A percentile compares a stretch with the other conserved stretches of the same genome.
phyloP scores from a whole-genome alignment of 2,329 filamentous ascomycete genomes.

The Fusarium euwallaceae region DNA sequence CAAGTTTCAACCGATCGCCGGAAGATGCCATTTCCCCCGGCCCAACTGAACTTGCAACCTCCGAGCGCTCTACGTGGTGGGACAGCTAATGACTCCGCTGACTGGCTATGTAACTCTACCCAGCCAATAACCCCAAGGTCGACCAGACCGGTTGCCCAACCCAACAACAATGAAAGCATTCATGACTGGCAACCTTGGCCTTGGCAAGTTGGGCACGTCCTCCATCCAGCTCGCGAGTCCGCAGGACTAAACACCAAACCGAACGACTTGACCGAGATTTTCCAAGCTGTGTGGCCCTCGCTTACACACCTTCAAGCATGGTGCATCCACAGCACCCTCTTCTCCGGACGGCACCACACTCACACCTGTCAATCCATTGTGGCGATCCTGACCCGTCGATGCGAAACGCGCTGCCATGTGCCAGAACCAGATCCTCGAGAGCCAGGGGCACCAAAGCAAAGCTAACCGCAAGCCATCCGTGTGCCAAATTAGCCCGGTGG shows the following conservation, averaged over 20 bases:
- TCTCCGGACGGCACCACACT: conserved; percentile 8
- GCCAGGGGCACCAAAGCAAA: conserved; percentile 36
- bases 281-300: neutral
- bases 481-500: conserved; percentile 43
- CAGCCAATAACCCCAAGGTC: conserved; percentile 10
- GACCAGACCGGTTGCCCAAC: neutral
- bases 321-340: conserved; percentile 4
- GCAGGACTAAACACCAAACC: neutral
- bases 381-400: conserved; percentile 31
- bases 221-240: neutral
- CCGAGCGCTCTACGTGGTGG: conserved; percentile 24
- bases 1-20: conserved; percentile 17
- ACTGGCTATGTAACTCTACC: conserved; percentile 27
- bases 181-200: conserved; percentile 2
- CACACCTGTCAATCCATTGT: conserved; percentile 29
- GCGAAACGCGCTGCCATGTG: conserved; percentile 40
- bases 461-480: conserved; percentile 47
- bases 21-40: conserved; percentile 17
- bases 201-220: neutral
- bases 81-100: conserved; percentile 36
- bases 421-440: conserved; percentile 35
- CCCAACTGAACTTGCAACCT: conserved; percentile 7
- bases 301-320: conserved; percentile 10
- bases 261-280: neutral
- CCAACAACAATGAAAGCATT: neutral